These are phyloP conservation scores for Cicer chorassanicum DNA, from an alignment of 306 rosid species.

Conservation along the genomic window DNA sequence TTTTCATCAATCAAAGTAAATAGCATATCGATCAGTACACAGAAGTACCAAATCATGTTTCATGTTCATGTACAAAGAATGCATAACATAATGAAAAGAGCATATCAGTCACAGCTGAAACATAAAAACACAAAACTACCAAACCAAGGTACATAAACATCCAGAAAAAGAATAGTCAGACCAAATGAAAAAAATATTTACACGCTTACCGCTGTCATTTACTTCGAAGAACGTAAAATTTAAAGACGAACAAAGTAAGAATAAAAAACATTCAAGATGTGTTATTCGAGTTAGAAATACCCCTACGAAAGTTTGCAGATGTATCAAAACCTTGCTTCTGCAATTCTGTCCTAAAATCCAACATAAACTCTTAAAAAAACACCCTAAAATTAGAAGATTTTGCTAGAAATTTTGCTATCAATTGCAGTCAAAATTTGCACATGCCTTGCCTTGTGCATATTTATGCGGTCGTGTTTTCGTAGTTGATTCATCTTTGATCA, in stretches of 20 bases:
- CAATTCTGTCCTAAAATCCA: conserved; percentile 54
- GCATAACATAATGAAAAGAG: conserved; percentile 41
- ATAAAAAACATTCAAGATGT: conserved; percentile 42
- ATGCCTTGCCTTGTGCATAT: conserved; percentile 61
- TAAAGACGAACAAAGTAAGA: conserved; percentile 32
- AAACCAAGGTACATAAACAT: conserved; percentile 43
- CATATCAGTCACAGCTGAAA: conserved; percentile 27
- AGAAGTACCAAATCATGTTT: conserved; percentile 36
- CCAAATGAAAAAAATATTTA: conserved; percentile 69
- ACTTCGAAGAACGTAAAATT: conserved; percentile 41
- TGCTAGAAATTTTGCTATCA: conserved; percentile 59
- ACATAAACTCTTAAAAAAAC: conserved; percentile 54
- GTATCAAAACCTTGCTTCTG: conserved; percentile 66
- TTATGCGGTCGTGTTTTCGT: conserved; percentile 49
- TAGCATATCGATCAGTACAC: not conserved
- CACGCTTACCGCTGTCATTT: conserved; percentile 57
- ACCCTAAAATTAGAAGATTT: conserved; percentile 59
- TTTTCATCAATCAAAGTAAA: not conserved
- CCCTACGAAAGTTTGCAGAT: conserved; percentile 56
- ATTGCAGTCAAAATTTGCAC: conserved; percentile 67
- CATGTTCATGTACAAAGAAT: conserved; percentile 41
- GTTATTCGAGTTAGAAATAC: conserved; percentile 70
- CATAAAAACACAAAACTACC: conserved; percentile 41
- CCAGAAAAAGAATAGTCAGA: conserved; percentile 66
- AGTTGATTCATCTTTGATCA: conserved; percentile 48